These are phyloP conservation scores for Phellopilus nigrolimitatus DNA, from an alignment of 1,284 basidiomycete species.

Conservation along the genomic window DNA sequence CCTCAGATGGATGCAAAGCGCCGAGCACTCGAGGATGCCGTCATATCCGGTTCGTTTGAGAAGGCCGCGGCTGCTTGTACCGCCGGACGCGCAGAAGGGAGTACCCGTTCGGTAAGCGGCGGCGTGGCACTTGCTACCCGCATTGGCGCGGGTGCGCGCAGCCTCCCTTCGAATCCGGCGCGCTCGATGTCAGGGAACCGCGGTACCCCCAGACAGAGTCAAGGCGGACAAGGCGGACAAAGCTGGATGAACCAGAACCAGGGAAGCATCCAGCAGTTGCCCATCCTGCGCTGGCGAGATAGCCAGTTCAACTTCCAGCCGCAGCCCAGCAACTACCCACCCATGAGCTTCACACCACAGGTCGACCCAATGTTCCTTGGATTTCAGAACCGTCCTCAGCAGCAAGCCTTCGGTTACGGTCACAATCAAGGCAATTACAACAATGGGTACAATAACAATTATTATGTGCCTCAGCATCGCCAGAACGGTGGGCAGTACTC, in stretches of 20 bases:
- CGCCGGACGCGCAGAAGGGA: neutral
- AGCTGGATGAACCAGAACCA: too few relatives aligned
- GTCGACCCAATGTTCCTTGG: neutral
- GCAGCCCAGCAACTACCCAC: neutral
- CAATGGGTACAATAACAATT: neutral
- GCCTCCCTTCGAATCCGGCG: neutral
- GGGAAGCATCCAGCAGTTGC: conserved; percentile 4
- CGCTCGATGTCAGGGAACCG: too few relatives aligned
- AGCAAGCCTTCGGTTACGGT: neutral
- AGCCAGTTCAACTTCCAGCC: conserved; percentile 9
- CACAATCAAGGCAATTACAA: neutral
- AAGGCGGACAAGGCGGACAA: neutral
- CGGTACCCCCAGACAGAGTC: too few relatives aligned
- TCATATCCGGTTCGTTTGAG: conserved; percentile 9
- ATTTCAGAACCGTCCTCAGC: neutral
- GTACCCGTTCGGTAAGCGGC: conserved; percentile 3
- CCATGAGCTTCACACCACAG: neutral
- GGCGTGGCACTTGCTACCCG: conserved; percentile 3
- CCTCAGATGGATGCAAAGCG: conserved; percentile 2
- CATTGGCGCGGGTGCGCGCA: neutral
- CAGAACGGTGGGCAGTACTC: neutral
- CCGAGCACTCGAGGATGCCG: neutral
- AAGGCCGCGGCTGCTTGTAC: neutral
- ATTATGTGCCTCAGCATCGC: neutral
- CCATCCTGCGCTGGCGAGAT: conserved; percentile 2